Base-by-base conservation (phyloP, 2,329 filamentous ascomycete species). In the Waltergamsia citrina region DNA sequence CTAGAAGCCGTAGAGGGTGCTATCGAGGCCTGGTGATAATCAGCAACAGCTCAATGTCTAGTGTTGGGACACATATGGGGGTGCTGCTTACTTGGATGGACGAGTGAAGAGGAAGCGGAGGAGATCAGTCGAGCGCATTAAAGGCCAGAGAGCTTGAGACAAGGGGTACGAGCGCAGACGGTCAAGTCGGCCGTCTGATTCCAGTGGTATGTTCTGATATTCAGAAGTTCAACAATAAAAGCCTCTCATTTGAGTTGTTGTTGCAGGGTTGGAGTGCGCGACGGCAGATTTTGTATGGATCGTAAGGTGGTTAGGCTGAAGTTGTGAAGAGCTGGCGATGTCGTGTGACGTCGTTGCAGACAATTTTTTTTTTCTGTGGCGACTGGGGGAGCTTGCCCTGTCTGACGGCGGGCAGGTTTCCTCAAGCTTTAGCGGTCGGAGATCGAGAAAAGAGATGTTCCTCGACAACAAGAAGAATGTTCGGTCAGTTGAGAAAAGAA, bases 91-190 rank as follows among this genome's bases (percentile, higher is more conserved):
- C 87, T 94, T 94, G 62, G 85, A 85, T 57, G 86, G 86, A 72
- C 92, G 55, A 26, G 54, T 92, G 58, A 85, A 93, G 51, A 94
- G 78, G 69, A 93, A 92, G 67, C 86, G 84, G 57, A 94, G 77
- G 55, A 93, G 78, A 65, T 93, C 85, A 67, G 81, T 83, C 62
- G 74, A 81, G 82, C 78, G 88, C 87, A 94, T 94, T 80, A 78
- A 85, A 76, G 62, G 66, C 56, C 52, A 49, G 41, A 43, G 41
- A 40, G 37, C 39, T 45, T 42, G 42, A 44, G 41, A 36, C 39
- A 38, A 40, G 31, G 41, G 34, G 33, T n/a, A 10, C 12, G 9
- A 10, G 26, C 6, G 7, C 12, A 20, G 29, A 4, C 29, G 29
- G 18, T n/a, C 29, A 20, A 18, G 19, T n/a, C n/a, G n/a, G n/a